Percentiles rank a stretch among this genome's conserved stretches.
phyloP scores from a whole-genome alignment of 225 moss, liverwort and hornwort genomes.

The Asterella californica region DNA sequence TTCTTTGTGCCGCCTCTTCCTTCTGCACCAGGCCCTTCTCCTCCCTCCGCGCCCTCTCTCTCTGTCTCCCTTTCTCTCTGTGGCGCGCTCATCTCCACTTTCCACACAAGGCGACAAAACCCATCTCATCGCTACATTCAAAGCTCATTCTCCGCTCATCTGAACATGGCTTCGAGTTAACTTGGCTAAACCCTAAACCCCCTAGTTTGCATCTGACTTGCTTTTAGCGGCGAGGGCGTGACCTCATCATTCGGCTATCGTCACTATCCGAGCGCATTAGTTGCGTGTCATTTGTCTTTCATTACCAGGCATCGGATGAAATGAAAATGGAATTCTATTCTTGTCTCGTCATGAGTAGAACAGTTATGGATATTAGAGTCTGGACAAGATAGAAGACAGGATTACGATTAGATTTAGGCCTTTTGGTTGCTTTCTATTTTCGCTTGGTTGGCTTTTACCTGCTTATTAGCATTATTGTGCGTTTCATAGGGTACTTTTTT shows the following conservation, averaged over 20 bases:
- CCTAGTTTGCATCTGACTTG: background rate
- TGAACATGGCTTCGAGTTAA: background rate
- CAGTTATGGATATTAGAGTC: conserved; percentile 6
- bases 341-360: conserved; percentile 1
- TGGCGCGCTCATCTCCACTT: conserved; percentile 2
- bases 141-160: background rate
- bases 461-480: background rate
- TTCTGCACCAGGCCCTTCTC: background rate
- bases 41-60: background rate
- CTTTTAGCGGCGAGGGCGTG: conserved; percentile 1
- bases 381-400: conserved; percentile 5
- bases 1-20: conserved; percentile 18
- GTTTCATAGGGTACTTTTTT: background rate
- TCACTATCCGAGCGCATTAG: background rate
- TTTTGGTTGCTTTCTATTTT: conserved; percentile 3
- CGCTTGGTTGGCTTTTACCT: no score
- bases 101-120: background rate
- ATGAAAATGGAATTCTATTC: conserved; percentile 12
- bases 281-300: conserved; percentile 13
- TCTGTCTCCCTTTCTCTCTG: background rate
- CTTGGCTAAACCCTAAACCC: conserved; percentile 3
- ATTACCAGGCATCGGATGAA: background rate
- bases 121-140: background rate
- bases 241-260: conserved; percentile 19
- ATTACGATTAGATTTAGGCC: background rate